phyloP scores from a whole-genome alignment of 495 filamentous ascomycete genomes.

The Parathielavia appendiculata region DNA sequence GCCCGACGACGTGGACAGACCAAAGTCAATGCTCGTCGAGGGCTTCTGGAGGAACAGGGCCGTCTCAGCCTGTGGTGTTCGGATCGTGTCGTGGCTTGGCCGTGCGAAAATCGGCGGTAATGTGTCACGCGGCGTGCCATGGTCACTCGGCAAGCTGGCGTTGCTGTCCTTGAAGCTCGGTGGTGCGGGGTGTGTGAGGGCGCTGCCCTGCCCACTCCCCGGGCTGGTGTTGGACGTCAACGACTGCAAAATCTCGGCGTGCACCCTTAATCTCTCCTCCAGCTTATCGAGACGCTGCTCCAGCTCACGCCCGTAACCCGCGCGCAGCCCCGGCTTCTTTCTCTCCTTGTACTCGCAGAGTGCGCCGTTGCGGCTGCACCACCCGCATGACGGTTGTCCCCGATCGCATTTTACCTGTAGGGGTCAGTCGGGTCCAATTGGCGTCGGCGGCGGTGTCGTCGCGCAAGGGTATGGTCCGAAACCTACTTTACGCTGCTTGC shows the following conservation, averaged over 20 bases:
- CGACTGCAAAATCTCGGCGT: conserved; percentile 44
- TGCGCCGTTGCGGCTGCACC: conserved; percentile 76
- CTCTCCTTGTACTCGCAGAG: conserved; percentile 77
- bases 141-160: conserved; percentile 41
- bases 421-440: conserved; percentile 2
- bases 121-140: conserved; percentile 41
- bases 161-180: conserved; percentile 45
- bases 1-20: conserved; percentile 21
- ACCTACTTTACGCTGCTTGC: conserved; percentile 74
- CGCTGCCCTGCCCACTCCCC: conserved; percentile 39
- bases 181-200: conserved; percentile 40
- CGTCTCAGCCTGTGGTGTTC: conserved; percentile 55
- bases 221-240: conserved; percentile 27
- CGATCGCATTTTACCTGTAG: conserved; percentile 71
- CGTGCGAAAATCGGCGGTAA: conserved; percentile 34
- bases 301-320: conserved; percentile 82
- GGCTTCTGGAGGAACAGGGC: conserved; percentile 60
- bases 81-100: conserved; percentile 33
- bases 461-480: neutral
- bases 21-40: conserved; percentile 40
- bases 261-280: conserved; percentile 45
- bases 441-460: neutral
- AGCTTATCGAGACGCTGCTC: conserved; percentile 69
- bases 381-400: conserved; percentile 77
- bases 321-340: conserved; percentile 77